Evolutionary conservation across 1,284 basidiomycete genomes (phyloP).

Genomic region (Trametes pubescens): DNA sequence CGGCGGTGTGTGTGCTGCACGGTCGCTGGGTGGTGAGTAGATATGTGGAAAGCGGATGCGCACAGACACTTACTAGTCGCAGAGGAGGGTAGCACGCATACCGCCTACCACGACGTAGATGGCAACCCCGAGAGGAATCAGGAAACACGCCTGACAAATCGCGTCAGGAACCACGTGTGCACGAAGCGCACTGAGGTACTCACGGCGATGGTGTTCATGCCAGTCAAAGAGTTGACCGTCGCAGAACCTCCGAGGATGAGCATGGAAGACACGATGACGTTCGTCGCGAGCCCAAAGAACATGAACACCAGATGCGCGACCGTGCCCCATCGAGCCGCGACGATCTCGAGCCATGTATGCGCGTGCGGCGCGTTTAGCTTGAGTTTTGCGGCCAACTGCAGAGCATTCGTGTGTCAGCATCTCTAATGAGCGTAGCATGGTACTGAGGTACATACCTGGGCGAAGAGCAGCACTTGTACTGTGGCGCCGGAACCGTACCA

Average conservation of each 20-base stretch:
- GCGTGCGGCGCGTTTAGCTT: conserved; percentile 70
- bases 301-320: conserved; percentile 68
- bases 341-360: conserved; percentile 72
- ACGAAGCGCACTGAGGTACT: conserved; percentile 38
- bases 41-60: not conserved
- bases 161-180: no score
- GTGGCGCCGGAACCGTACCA: conserved; percentile 58
- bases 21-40: not conserved
- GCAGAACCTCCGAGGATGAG: conserved; percentile 69
- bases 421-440: not conserved
- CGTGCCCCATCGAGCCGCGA: conserved; percentile 63
- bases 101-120: conserved; percentile 65
- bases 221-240: conserved; percentile 64
- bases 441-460: conserved; percentile 39
- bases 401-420: not conserved
- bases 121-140: conserved; percentile 64
- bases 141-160: conserved; percentile 60
- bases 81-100: conserved; percentile 55
- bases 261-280: conserved; percentile 70
- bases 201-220: conserved; percentile 62
- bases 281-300: conserved; percentile 73
- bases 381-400: conserved; percentile 57
- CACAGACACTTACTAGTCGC: conserved; percentile 44
- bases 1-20: conserved; percentile 76
- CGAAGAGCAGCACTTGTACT: conserved; percentile 62